phyloP scores from a whole-genome alignment of 2,329 filamentous ascomycete genomes.

The Ophiostoma novo-ulmi region DNA sequence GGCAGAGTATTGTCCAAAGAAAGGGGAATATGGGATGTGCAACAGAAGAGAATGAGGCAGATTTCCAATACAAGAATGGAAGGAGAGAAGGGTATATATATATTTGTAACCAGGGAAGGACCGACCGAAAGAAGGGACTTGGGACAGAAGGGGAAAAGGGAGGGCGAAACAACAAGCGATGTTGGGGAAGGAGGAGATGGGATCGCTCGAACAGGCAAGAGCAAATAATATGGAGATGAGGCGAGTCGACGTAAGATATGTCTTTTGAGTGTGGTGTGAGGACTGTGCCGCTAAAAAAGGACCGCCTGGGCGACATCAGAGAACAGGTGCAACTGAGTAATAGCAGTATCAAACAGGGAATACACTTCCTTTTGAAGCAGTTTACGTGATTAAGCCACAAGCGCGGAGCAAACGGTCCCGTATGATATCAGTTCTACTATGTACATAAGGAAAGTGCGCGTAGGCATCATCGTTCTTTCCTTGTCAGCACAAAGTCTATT shows the following conservation, averaged over 20 bases:
- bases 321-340: neutral
- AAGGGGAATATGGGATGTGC: neutral
- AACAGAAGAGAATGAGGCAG: neutral
- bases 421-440: neutral
- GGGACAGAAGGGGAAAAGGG: neutral
- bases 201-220: neutral
- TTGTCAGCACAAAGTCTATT: neutral
- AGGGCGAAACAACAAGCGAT: neutral
- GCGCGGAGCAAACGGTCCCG: neutral
- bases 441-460: neutral
- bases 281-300: conserved; percentile 13
- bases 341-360: neutral
- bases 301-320: conserved; percentile 4
- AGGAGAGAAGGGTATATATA: neutral
- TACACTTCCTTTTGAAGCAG: neutral
- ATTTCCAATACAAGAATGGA: neutral
- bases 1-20: neutral
- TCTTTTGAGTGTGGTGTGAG: neutral
- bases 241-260: conserved; percentile 3
- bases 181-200: neutral
- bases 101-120: neutral
- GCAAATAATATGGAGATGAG: neutral
- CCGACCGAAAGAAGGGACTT: neutral
- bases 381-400: neutral
- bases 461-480: conserved; percentile 4